Evolutionary conservation across 768 basidiomycete species (phyloP).

Genomic region (Trametes gibbosa): DNA sequence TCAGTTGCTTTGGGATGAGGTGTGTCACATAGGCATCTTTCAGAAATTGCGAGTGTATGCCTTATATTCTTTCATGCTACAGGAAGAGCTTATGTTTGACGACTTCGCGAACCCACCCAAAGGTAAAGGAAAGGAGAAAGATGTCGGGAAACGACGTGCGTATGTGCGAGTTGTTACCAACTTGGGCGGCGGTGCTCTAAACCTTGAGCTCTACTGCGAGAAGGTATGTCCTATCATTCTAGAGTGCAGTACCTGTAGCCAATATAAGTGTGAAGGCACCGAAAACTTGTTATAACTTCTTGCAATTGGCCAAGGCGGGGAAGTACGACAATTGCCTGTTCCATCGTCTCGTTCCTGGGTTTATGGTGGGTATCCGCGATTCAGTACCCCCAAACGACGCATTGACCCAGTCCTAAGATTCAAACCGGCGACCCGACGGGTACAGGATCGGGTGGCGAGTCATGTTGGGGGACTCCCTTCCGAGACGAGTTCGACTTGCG

Average conservation of each 20-base stretch:
- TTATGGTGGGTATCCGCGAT: conserved; percentile 68
- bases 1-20: conserved; percentile 94
- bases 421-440: conserved; percentile 98
- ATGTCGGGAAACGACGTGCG: conserved; percentile 85
- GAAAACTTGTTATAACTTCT: conserved; percentile 97
- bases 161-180: conserved; percentile 96
- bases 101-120: conserved; percentile 77
- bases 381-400: background rate
- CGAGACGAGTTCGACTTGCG: conserved; percentile 90
- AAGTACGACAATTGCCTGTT: conserved; percentile 91
- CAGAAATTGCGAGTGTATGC: background rate
- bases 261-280: conserved; percentile 63
- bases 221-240: conserved; percentile 49
- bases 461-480: conserved; percentile 94
- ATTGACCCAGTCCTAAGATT: conserved; percentile 47
- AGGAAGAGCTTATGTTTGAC: conserved; percentile 99
- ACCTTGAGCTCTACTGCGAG: conserved; percentile 84
- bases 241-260: background rate
- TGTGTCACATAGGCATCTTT: conserved; percentile 26
- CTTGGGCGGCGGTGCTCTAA: conserved; percentile 80
- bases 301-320: conserved; percentile 87
- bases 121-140: conserved; percentile 91
- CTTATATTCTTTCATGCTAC: background rate
- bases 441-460: conserved; percentile 90
- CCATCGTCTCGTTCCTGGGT: conserved; percentile 90